Conservation (phyloP, 208 protist genomes). For the Wallacemonas rigidus region DNA sequence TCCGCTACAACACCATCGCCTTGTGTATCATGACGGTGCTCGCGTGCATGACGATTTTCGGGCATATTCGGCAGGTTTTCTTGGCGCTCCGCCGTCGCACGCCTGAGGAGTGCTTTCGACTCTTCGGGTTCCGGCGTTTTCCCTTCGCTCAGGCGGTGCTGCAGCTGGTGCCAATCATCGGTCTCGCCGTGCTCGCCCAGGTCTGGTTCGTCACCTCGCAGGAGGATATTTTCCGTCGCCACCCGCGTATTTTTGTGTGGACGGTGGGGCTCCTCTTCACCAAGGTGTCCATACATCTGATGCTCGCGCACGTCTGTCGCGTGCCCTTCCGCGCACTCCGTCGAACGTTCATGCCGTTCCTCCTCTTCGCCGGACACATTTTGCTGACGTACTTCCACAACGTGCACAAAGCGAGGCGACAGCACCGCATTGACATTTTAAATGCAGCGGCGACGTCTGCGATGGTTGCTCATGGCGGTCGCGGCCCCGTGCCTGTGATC, state of each 20-base stretch:
- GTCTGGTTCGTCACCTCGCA: conserved; percentile 69
- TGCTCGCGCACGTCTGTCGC: conserved; percentile 77
- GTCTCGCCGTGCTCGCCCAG: conserved; percentile 52
- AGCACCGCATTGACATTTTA: background rate
- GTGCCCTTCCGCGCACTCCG: conserved; percentile 53
- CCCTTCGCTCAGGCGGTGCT: conserved; percentile 71
- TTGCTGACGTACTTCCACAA: conserved; percentile 53
- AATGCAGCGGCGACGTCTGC: background rate
- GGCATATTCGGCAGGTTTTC: conserved; percentile 75
- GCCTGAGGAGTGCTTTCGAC: conserved; percentile 5
- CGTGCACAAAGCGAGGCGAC: conserved; percentile 26
- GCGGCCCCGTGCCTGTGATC: background rate
- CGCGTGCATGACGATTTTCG: conserved; percentile 42
- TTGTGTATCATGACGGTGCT: conserved; percentile 42
- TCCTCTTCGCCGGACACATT: conserved; percentile 62
- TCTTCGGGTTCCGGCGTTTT: conserved; percentile 20
- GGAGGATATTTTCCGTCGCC: conserved; percentile 66
- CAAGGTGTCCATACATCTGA: conserved; percentile 80
- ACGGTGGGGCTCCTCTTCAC: conserved; percentile 80
- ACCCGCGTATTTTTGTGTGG: conserved; percentile 85
- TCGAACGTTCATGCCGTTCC: conserved; percentile 69
- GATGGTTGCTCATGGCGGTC: background rate
- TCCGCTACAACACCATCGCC: conserved; percentile 76
- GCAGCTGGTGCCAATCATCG: conserved; percentile 50
- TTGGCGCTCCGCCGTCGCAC: conserved; percentile 33